phyloP scores from a whole-genome alignment of 2,329 filamentous ascomycete genomes.

The Knufia fluminis region DNA sequence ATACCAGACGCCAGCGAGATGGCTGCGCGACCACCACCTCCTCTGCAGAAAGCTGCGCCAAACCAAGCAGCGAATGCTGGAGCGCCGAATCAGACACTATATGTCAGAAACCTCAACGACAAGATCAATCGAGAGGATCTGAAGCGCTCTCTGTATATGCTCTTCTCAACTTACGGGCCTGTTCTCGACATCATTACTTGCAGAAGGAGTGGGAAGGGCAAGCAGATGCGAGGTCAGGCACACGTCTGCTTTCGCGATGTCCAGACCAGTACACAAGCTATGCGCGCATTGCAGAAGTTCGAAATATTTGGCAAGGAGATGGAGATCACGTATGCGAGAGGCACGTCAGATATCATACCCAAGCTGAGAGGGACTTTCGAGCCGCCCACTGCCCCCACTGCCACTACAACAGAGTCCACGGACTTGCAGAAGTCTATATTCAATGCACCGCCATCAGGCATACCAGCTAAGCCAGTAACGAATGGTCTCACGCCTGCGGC shows the following conservation, averaged over 20 bases:
- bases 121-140: slow-evolving; percentile 87
- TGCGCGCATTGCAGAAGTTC: slow-evolving; percentile 79
- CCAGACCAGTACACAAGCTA: slow-evolving; percentile 84
- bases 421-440: slow-evolving; percentile 74
- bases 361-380: slow-evolving; percentile 89
- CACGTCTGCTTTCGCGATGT: slow-evolving; percentile 86
- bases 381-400: slow-evolving; percentile 49
- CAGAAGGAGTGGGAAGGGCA: slow-evolving; percentile 55
- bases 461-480: slow-evolving; percentile 43
- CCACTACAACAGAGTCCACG: slow-evolving; percentile 64
- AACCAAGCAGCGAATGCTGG: slow-evolving; percentile 32
- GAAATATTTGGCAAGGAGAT: slow-evolving; percentile 77
- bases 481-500: slow-evolving; percentile 35
- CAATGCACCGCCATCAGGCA: slow-evolving; percentile 46
- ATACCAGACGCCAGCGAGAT: neutral
- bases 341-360: slow-evolving; percentile 76
- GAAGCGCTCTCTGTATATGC: slow-evolving; percentile 76
- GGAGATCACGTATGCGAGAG: slow-evolving; percentile 79
- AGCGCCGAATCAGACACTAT: slow-evolving; percentile 76
- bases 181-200: slow-evolving; percentile 78
- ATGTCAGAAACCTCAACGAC: slow-evolving; percentile 77
- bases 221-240: slow-evolving; percentile 91
- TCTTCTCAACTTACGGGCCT: slow-evolving; percentile 88
- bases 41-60: slow-evolving; percentile 2
- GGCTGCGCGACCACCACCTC: slow-evolving; percentile 5